These are phyloP conservation scores for Carex parvula DNA, from an alignment of 176 grass and related monocot species.

Conservation along the genomic window DNA sequence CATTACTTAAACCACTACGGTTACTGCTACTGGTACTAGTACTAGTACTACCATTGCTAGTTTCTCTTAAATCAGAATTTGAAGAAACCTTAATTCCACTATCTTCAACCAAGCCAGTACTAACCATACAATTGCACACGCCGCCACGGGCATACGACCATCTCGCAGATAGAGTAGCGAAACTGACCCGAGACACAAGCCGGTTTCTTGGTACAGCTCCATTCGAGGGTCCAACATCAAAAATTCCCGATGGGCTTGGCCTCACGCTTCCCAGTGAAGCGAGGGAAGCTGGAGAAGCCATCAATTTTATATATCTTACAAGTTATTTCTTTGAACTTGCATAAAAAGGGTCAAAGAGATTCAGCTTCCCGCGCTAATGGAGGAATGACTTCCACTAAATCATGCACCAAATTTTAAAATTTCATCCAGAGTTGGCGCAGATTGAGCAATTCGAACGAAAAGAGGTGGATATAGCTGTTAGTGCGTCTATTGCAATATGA, in stretches of 20 bases:
- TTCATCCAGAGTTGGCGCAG: neutral
- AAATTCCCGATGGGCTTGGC: constrained; percentile 28
- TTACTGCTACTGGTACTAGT: constrained; percentile 37
- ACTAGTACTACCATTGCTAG: constrained; percentile 38
- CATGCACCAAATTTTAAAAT: constrained; percentile 24
- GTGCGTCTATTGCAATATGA: constrained; percentile 6
- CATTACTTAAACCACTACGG: constrained; percentile 5
- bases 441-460: constrained; percentile 16
- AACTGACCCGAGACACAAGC: constrained; percentile 57
- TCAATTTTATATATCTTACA: constrained; percentile 39
- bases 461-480: neutral
- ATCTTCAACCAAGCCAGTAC: constrained; percentile 75
- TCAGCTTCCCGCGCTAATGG: neutral
- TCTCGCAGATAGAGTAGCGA: constrained; percentile 33
- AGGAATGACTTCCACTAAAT: constrained; percentile 22
- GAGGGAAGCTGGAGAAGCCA: constrained; percentile 80
- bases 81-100: constrained; percentile 53
- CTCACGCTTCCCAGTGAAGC: constrained; percentile 70
- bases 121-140: constrained; percentile 77
- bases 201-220: constrained; percentile 36
- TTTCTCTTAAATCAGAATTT: constrained; percentile 49
- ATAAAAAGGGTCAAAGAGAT: constrained; percentile 15
- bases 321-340: constrained; percentile 33
- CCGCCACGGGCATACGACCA: constrained; percentile 45
- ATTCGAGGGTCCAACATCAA: constrained; percentile 20